A percentile compares a stretch with the other conserved stretches of the same genome.
Conservation (phyloP, 2,329 filamentous ascomycete genomes). For the Calonectria pteridis region DNA sequence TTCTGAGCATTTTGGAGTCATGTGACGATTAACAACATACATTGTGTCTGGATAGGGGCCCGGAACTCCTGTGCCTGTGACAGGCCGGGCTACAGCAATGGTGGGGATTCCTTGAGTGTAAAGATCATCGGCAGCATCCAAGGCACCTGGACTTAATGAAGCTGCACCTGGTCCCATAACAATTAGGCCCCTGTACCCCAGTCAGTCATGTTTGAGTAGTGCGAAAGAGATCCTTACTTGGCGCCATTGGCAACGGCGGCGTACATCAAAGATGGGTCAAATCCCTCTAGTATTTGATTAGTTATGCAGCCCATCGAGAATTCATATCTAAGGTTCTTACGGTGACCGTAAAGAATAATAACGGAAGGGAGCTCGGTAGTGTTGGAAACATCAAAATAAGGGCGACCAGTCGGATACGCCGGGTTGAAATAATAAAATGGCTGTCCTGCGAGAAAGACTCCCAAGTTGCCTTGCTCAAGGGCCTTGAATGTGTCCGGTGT, state of each 20-base stretch:
- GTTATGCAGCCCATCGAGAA: not conserved
- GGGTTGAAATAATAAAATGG: conserved; percentile 67
- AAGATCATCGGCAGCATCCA: conserved; percentile 43
- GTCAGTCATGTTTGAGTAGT: not conserved
- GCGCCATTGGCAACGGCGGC: conserved; percentile 49
- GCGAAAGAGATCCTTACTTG: conserved; percentile 29
- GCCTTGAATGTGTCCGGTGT: conserved; percentile 70
- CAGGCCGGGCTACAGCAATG: conserved; percentile 45
- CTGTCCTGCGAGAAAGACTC: conserved; percentile 59
- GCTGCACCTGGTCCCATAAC: conserved; percentile 48
- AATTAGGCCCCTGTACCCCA: conserved; percentile 39
- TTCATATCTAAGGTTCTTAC: conserved; percentile 30
- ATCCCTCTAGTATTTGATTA: conserved; percentile 43
- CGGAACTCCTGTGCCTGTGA: conserved; percentile 45
- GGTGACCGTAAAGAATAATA: conserved; percentile 61
- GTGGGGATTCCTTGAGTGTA: conserved; percentile 44
- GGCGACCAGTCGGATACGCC: conserved; percentile 55
- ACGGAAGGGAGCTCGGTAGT: conserved; percentile 57
- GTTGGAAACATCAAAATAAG: conserved; percentile 50
- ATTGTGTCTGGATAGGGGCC: conserved; percentile 30
- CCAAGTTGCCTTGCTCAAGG: conserved; percentile 58
- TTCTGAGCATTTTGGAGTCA: accelerated
- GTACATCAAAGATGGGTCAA: conserved; percentile 47
- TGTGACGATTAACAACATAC: not conserved
- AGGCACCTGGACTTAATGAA: conserved; percentile 43